Evolutionary conservation across 257 asterid genomes (phyloP).

Genomic region (Fraxinus pennsylvanica): DNA sequence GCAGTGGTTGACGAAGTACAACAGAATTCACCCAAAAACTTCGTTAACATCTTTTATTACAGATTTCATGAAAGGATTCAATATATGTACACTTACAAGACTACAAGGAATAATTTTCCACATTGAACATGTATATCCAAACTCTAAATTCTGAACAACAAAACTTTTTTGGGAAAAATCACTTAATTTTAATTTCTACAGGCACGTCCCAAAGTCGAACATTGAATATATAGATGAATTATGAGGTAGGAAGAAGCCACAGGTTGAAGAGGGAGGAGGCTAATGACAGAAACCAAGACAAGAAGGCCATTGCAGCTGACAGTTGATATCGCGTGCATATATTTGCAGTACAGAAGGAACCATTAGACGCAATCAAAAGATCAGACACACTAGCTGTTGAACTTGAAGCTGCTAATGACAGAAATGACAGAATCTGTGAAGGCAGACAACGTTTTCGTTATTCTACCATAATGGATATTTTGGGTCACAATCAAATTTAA

Average conservation of each 20-base stretch:
- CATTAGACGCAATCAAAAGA: conserved; percentile 57
- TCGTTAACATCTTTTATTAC: not conserved
- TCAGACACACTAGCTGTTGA: conserved; percentile 78
- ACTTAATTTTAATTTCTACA: conserved; percentile 25
- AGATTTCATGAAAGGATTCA: not conserved
- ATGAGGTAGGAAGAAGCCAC: conserved; percentile 73
- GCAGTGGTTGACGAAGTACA: not conserved
- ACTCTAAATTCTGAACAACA: conserved; percentile 13
- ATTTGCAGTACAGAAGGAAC: conserved; percentile 45
- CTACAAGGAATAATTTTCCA: conserved; percentile 26
- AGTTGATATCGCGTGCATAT: conserved; percentile 74
- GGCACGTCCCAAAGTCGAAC: not conserved
- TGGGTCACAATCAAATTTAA: not conserved
- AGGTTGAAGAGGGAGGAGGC: conserved; percentile 85
- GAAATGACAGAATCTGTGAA: conserved; percentile 60
- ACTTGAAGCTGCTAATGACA: conserved; percentile 82
- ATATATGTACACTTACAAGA: conserved; percentile 35
- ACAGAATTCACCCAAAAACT: not conserved
- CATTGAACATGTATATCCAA: not conserved
- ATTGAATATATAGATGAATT: conserved; percentile 11
- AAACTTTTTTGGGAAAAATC: conserved; percentile 27
- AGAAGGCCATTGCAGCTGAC: conserved; percentile 88
- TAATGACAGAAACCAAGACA: conserved; percentile 78
- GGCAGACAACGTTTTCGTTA: not conserved
- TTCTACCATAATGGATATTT: not conserved